Evolutionary conservation across 1,284 basidiomycete genomes (phyloP), one percentile per base, ranked within the genome.

Genomic region (Sparassis latifolia): DNA sequence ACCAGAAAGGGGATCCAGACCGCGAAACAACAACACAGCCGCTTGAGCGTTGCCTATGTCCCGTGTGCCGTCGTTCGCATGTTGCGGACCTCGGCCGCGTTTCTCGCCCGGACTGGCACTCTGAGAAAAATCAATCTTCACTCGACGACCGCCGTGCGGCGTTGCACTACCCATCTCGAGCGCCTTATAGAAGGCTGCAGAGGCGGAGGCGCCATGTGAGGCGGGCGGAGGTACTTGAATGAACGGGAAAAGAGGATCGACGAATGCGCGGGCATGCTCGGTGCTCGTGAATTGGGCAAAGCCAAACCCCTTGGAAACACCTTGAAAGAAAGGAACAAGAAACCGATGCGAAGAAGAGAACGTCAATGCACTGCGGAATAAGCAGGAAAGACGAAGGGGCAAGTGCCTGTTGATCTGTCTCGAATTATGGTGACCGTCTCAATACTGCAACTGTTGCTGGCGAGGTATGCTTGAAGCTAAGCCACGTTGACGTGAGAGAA

Each of bases 371-470:
- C 58, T 74, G 68, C 77, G 71, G 76, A 72, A 74, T 68, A 68
- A 58, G 73, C 55, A 65, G 71, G 72, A 78, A 68, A 82, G 82
- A 81, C 77, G 79, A 87, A 86, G 77, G 73, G 84, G 82, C 79
- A 86, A 88, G 83, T 90, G 87, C 88, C 92, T 82, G 91, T 85
- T 78, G 80, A 78, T 79, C 89, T 87, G 69, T 97, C 94, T 76
- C 89, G 84, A 67, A 95, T 93, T 59, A 97, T 92, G 61, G 91
- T 95, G 62, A 91, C 88, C 57, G 86, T 86, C 69, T 90, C 87
- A 60, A 89, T 74, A 64, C 73, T 79, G 71, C 80, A 88, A 56
- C 83, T 84, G 64, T 87, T 77, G 54, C 76, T 78, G 52, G 80
- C 74, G 55, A 95, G 80, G 69, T 84, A 90, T 51, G 83, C 80